These are phyloP conservation scores for Yarrowia sp. DNA, from an alignment of 805 yeast species.

Conservation along the genomic window DNA sequence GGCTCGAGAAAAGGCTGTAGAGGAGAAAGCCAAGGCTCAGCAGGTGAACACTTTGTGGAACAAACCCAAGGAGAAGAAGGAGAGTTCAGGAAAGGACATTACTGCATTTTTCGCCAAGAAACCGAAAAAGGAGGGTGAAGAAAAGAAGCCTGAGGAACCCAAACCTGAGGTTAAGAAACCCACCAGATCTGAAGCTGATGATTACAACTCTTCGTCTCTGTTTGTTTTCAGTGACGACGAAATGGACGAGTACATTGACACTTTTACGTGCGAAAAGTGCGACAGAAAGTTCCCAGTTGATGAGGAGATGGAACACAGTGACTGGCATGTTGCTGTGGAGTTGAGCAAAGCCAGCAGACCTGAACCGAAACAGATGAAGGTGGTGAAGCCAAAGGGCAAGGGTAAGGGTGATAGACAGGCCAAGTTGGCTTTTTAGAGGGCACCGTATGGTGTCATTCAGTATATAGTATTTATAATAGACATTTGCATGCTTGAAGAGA, in stretches of 20 bases:
- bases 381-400: slow-evolving; percentile 30
- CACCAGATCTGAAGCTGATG: background rate
- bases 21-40: slow-evolving; percentile 5
- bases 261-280: slow-evolving; percentile 48
- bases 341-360: slow-evolving; percentile 41
- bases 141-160: background rate
- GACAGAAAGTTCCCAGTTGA: slow-evolving; percentile 40
- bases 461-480: slow-evolving; percentile 11
- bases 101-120: slow-evolving; percentile 19
- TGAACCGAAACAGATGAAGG: slow-evolving; percentile 25
- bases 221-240: slow-evolving; percentile 30
- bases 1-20: slow-evolving; percentile 14
- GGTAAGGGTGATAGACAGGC: slow-evolving; percentile 14
- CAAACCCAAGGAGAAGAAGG: slow-evolving; percentile 21
- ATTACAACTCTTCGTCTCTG: slow-evolving; percentile 18
- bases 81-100: slow-evolving; percentile 19
- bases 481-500: slow-evolving; percentile 5
- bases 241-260: slow-evolving; percentile 26
- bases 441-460: too few species aligned
- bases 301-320: slow-evolving; percentile 50
- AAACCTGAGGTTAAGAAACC: background rate
- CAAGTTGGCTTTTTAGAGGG: slow-evolving; percentile 8
- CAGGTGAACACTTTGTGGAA: slow-evolving; percentile 12
- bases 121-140: slow-evolving; percentile 1
- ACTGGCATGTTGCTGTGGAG: slow-evolving; percentile 53